Evolutionary conservation across 345 rosid genomes (phyloP), one percentile per base, ranked within the genome.

Genomic region (Eucalyptus lansdowneana): DNA sequence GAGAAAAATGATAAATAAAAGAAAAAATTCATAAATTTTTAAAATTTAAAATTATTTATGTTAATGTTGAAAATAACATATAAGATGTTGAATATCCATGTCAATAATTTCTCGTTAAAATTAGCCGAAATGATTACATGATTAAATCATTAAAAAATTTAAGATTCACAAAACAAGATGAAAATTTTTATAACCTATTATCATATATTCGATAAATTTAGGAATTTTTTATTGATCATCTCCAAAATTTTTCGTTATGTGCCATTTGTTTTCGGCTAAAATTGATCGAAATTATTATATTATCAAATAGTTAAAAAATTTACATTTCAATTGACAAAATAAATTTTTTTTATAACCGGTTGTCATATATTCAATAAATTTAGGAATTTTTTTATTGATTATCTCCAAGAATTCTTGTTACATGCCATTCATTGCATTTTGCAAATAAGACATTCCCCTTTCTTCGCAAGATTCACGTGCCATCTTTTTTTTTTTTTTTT

Each of bases 81-180:
- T 7, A 14, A 5, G 37, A 29, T 15, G 11, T 0, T 17, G 0
- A 3, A 7, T 14, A 1, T 29, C 5, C 2, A 7, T 29, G 10
- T 7, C 0, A 29, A 31, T 14, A 62, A 13, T 65, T 62, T 29
- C 4, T 12, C 1, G 0, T 60, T 11, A 29, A 62, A 62, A 65
- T 65, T 14, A 4, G 0, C 1, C 0, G 3, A 14, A 65, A 65
- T 14, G 5, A 29, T 8, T 14, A 65, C 1, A 65, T 65, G 7
- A 8, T 53, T 19, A 53, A 53, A 53, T 53, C 10, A 56, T 56
- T 9, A 56, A 56, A 22, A 24, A 21, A 1, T 22, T 22, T 56
- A 56, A 56, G 12, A 56, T 4, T 56, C 27, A 56, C 83, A 27
- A 72, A 21, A 22, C 11, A 56, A 56, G 3, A 56, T 9, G 3